Evolutionary conservation across 2,329 filamentous ascomycete species (phyloP), one percentile per base, ranked within the genome.

Genomic region (Metarhizium robertsii): DNA sequence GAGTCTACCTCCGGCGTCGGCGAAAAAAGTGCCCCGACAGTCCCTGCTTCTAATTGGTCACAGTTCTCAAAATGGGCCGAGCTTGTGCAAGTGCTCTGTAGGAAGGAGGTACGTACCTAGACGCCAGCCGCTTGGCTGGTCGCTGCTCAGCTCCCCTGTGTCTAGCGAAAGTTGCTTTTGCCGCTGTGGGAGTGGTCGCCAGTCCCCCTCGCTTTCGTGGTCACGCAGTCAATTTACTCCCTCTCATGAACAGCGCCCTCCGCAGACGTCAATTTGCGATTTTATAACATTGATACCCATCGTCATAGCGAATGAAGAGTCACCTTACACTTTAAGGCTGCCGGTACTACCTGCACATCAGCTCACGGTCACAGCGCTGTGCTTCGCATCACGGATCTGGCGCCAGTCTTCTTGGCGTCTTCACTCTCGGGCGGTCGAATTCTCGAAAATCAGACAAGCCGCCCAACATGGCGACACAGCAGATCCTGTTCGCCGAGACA

Each of bases 401-500:
- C 38, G 38, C 52, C 40, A 50, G 16, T 18, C 52, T 30, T 18
- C 7, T n/a, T 30, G 20, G 10, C 14, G 6, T 6, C 45, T 30
- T 48, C 45, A 30, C 14, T 30, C 10, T 20, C 20, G 25, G 18
- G 18, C 45, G 20, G 45, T 14, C 20, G 45, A 48, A n/a, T 14
- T 7, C 45, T 30, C 18, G 2, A 30, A 8, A 30, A 30, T 16
- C 45, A 14, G 7, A 18, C 18, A 16, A 25, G 32, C 32, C 29
- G 42, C 57, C 61, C 57, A 60, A 58, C 62, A 75, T 76, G 72
- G 71, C 73, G 56, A 70, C 70, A 55, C 82, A 86, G 64, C 83
- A 86, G 64, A 73, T 83, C 46, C 72, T 85, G 56, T 81, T 87
- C 65, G 77, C 81, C 59, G 83, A 87, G 65, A 87, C 85, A 20